Evolutionary conservation across 306 rosid genomes (phyloP).

Genomic region (Quercus suber): DNA sequence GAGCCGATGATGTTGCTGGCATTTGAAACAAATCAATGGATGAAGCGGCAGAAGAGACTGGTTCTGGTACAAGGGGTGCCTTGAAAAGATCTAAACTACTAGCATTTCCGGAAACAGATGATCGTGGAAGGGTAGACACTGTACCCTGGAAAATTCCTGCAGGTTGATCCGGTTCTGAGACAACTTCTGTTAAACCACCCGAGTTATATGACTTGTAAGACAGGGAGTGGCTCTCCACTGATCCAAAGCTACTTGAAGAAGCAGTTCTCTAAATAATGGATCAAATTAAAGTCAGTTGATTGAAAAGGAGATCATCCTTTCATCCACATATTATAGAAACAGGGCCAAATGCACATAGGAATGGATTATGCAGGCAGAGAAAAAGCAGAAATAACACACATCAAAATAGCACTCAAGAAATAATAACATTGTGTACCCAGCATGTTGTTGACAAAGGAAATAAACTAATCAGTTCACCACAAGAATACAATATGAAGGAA

Average conservation of each 20-base stretch:
- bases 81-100: slow-evolving; percentile 41
- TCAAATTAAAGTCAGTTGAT: slow-evolving; percentile 20
- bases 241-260: slow-evolving; percentile 52
- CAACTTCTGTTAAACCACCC: slow-evolving; percentile 44
- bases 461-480: neutral
- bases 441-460: neutral
- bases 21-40: slow-evolving; percentile 55
- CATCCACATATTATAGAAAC: slow-evolving; percentile 12
- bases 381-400: neutral
- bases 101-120: slow-evolving; percentile 47
- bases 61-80: slow-evolving; percentile 22
- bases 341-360: slow-evolving; percentile 1
- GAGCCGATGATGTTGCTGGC: slow-evolving; percentile 35
- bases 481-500: neutral
- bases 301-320: slow-evolving; percentile 7
- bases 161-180: slow-evolving; percentile 43
- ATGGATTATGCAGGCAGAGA: slow-evolving; percentile 1
- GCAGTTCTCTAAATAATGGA: slow-evolving; percentile 46
- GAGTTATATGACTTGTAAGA: slow-evolving; percentile 49
- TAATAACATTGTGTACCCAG: neutral
- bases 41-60: slow-evolving; percentile 32
- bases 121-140: slow-evolving; percentile 24
- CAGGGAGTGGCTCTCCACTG: slow-evolving; percentile 45
- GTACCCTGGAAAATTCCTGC: slow-evolving; percentile 35
- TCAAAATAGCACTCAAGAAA: neutral